Evolutionary conservation across 805 yeast genomes (phyloP).

Genomic region (Kurtzmaniella cleridarum): DNA sequence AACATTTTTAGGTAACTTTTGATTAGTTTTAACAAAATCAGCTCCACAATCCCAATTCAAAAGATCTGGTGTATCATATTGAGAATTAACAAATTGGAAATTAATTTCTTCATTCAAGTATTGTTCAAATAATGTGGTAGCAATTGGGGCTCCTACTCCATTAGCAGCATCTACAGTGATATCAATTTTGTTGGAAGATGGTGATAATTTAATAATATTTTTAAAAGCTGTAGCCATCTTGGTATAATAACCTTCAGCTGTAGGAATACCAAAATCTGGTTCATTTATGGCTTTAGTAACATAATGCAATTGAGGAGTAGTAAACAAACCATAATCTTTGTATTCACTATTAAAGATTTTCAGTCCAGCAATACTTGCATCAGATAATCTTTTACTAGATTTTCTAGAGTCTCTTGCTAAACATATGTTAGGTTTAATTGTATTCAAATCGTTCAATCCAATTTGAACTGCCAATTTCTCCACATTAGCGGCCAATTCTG

Average conservation of each 20-base stretch:
- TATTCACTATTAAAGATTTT: slow-evolving; percentile 39
- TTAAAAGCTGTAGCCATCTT: slow-evolving; percentile 55
- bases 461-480: slow-evolving; percentile 31
- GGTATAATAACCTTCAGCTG: slow-evolving; percentile 64
- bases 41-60: slow-evolving; percentile 89
- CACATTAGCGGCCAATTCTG: slow-evolving; percentile 38
- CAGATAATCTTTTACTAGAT: slow-evolving; percentile 64
- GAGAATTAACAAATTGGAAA: slow-evolving; percentile 46
- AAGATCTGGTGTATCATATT: slow-evolving; percentile 45
- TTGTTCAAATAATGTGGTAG: slow-evolving; percentile 40
- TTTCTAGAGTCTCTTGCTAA: slow-evolving; percentile 88
- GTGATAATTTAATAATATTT: slow-evolving; percentile 28
- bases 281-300: slow-evolving; percentile 73
- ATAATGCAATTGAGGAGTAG: slow-evolving; percentile 95
- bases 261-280: slow-evolving; percentile 51
- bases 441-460: slow-evolving; percentile 39
- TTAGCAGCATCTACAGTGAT: slow-evolving; percentile 87
- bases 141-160: slow-evolving; percentile 91
- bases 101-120: slow-evolving; percentile 38
- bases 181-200: slow-evolving; percentile 19
- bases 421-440: slow-evolving; percentile 41
- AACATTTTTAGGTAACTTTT: slow-evolving; percentile 64
- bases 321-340: slow-evolving; percentile 61
- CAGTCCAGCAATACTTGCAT: slow-evolving; percentile 59
- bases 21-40: slow-evolving; percentile 89